Evolutionary conservation across 2,329 filamentous ascomycete genomes (phyloP), one percentile per base, ranked within the genome.

Genomic region (Coniochaeta sp.): DNA sequence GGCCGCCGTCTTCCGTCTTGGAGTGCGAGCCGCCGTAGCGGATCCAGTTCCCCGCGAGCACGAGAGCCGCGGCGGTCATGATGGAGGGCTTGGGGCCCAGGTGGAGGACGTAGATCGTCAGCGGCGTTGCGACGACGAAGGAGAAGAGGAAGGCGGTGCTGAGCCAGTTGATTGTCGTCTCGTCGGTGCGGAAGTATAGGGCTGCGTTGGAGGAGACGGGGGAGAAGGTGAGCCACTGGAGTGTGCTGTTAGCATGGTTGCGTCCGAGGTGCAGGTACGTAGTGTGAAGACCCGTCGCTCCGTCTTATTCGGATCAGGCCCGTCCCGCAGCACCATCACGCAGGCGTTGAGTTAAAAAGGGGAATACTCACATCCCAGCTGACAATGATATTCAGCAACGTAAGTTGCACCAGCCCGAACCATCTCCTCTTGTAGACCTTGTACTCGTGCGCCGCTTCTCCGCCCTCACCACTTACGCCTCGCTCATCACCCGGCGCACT

Each of bases 31-130:
- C 91, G 1, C 83, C 90, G 77, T 90, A 96, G 59, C 93, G 88
- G 66, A 98, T 82, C 93, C 95, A 97, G 75, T 96, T 97, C 0
- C 95, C 95, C 1, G 88, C 67, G 6, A 98, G 81, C 22, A 93
- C 79, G 38, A 98, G 81, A 0, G 85, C 76, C 16, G 90, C 89
- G 1, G 92, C 82, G 26, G 80, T 80, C 62, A 96, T 79, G 69
- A 97, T 91, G 59, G 91, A 87, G 34, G 81, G 79, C 72, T 89
- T 93, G 1, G 93, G 90, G 0, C 93, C 91, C 68, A 80, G 84
- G 73, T 96, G 91, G 34, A 98, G 81, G 28, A 88, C 85, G 72
- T 86, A 89, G 69, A 98, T 89, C 52, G 86, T 84, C 47, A 87
- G 68, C 59, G 95, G 93, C 55, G 86, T 86, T 47, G 87, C 79